Base-by-base conservation (phyloP, 805 yeast species). In the Tetrapisispora nanseiensis region DNA sequence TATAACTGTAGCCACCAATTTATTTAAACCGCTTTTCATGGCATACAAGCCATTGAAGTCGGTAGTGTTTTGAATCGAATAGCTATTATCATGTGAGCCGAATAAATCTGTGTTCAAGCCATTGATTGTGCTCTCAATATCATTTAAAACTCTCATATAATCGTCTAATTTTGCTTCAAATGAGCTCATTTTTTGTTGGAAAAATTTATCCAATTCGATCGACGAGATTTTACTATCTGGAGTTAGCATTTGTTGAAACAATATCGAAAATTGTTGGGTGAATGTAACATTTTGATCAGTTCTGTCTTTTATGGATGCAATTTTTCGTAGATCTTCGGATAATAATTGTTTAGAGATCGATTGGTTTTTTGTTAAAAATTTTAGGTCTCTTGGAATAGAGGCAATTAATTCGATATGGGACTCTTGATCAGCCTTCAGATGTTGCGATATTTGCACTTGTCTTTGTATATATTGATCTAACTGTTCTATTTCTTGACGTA, bases 321-420 rank as follows among this genome's bases (percentile, higher is more conserved):
- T 64, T 43, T 68, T 66, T 46, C 69, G 71, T 41, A 71, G 48
- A 52, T 75, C 79, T 45, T 67, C 68, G 13, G 67, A 64, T 40
- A 75, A 54, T 3, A 86, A 83, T 59, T 79, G 86, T 49, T 75
- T 79, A 2, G 85, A 75, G 5, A 81, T 71, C 2, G 76, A 69
- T 47, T 78, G 73, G 46, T 76, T 76, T 49, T 77, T 76, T 42
- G 74, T 75, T 47, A 84, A 61, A 54, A 72, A 84, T 45, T 70
- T 70, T 31, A 81, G 74, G 56, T 84, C 94, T 50, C 80, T 72
- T 5, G 92, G 92, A 41, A 84, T 76, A 41, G 87, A 77, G 29
- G 71, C 75, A 34, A 84, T 75, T 34, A 83, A 66, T 46, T 73
- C 78, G 35, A 72, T 69, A 50, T 84, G 94, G 30, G 75, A 76